A percentile compares a stretch with the other conserved stretches of the same genome.
Conservation (phyloP, 805 yeast genomes). For the Ogataea saltuana region DNA sequence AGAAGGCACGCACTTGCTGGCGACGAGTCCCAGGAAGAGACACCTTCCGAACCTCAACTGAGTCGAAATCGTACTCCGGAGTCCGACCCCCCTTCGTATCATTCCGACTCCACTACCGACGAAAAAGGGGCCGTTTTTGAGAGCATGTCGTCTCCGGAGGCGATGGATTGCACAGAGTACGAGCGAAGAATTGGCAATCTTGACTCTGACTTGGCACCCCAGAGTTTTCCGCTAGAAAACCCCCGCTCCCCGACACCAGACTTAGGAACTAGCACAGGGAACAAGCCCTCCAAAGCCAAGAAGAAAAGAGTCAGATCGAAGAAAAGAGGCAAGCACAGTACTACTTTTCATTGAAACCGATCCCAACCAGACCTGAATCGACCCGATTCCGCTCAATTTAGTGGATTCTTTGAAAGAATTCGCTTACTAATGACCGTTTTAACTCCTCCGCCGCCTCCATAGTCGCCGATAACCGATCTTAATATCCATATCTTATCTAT, state of each 20-base stretch:
- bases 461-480: too few species aligned
- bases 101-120: constrained; percentile 13
- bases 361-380: too few species aligned
- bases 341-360: neutral
- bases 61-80: constrained; percentile 19
- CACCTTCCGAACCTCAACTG: neutral
- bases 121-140: constrained; percentile 8
- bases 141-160: constrained; percentile 1
- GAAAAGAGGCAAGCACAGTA: neutral
- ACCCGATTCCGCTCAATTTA: too few species aligned
- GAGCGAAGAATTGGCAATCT: constrained; percentile 13
- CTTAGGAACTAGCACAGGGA: constrained; percentile 1
- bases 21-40: neutral
- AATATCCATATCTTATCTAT: too few species aligned
- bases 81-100: constrained; percentile 34
- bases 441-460: too few species aligned
- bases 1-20: neutral
- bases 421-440: too few species aligned
- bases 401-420: too few species aligned
- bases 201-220: neutral
- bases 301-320: neutral
- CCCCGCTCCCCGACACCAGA: too few species aligned
- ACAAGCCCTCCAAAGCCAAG: neutral
- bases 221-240: neutral
- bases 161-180: constrained; percentile 22